Conservation (phyloP, 164 flowering plant species). For the Platanus orientalis region DNA sequence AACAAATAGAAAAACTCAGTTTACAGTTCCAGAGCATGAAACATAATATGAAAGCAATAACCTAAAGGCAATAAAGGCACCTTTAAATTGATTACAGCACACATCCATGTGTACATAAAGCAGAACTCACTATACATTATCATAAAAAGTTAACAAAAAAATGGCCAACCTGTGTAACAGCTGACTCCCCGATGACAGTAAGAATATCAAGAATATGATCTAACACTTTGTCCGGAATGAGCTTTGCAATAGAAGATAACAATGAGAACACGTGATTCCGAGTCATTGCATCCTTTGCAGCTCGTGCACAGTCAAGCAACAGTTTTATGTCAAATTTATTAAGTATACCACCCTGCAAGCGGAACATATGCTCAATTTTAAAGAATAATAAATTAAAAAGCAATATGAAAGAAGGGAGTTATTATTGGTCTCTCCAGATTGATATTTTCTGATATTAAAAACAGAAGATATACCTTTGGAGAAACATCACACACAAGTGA, state of each 20-base stretch:
- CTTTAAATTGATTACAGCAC: no score
- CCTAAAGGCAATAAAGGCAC: no score
- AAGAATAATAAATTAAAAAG: conserved; percentile 1
- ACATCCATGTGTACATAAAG: not conserved
- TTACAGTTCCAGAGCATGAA: not conserved
- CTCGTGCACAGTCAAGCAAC: conserved; percentile 64
- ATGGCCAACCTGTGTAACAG: conserved; percentile 62
- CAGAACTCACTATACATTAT: not conserved
- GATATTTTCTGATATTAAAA: not conserved
- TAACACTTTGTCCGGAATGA: conserved; percentile 49
- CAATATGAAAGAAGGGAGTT: not conserved
- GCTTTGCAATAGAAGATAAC: conserved; percentile 58
- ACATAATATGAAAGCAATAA: not conserved
- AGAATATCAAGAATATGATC: conserved; percentile 59
- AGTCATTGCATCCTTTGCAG: conserved; percentile 44
- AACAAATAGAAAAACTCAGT: not conserved
- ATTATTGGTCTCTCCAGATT: not conserved
- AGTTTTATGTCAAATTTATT: conserved; percentile 36
- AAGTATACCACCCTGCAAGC: conserved; percentile 39
- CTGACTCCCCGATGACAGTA: conserved; percentile 59
- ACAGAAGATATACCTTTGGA: conserved; percentile 26
- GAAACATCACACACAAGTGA: conserved; percentile 27
- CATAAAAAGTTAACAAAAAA: conserved; percentile 2
- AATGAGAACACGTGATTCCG: conserved; percentile 72
- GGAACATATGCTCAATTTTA: conserved; percentile 7